phyloP scores from a whole-genome alignment of 768 basidiomycete species.

The Candolleomyces eurysporus region DNA sequence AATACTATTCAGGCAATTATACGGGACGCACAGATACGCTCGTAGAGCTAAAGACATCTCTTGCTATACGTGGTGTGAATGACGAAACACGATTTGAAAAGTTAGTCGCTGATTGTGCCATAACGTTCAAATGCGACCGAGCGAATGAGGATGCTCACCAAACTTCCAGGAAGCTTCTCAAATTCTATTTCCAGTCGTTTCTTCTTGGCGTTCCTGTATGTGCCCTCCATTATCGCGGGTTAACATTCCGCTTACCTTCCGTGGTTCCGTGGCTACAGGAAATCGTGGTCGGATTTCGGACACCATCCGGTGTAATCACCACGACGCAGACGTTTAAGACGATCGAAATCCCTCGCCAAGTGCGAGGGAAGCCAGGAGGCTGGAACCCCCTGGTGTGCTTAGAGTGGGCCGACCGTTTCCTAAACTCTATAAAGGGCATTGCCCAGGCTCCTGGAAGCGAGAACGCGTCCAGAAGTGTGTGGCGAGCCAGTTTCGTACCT shows the following conservation, averaged over 20 bases:
- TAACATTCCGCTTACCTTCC: slow-evolving; percentile 13
- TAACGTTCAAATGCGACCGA: slow-evolving; percentile 7
- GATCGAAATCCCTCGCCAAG: slow-evolving; percentile 71
- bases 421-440: slow-evolving; percentile 50
- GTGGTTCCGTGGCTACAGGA: neutral
- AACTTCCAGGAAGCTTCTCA: slow-evolving; percentile 72
- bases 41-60: slow-evolving; percentile 87
- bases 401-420: slow-evolving; percentile 65
- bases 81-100: slow-evolving; percentile 80
- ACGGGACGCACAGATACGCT: slow-evolving; percentile 63
- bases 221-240: slow-evolving; percentile 8
- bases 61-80: slow-evolving; percentile 57
- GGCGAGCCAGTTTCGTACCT: slow-evolving; percentile 70
- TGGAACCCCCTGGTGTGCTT: slow-evolving; percentile 81
- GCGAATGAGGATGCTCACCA: slow-evolving; percentile 7
- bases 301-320: slow-evolving; percentile 64
- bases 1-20: slow-evolving; percentile 47
- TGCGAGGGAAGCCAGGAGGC: slow-evolving; percentile 67
- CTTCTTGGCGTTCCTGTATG: slow-evolving; percentile 86
- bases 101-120: slow-evolving; percentile 36
- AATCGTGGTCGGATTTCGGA: slow-evolving; percentile 85
- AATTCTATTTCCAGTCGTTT: slow-evolving; percentile 91
- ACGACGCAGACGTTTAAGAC: slow-evolving; percentile 76
- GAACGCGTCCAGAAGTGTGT: slow-evolving; percentile 40
- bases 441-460: slow-evolving; percentile 19